Percentiles rank a stretch among this genome's conserved stretches.
phyloP scores from a whole-genome alignment of 164 flowering plant genomes.

The Vitis rupestris region DNA sequence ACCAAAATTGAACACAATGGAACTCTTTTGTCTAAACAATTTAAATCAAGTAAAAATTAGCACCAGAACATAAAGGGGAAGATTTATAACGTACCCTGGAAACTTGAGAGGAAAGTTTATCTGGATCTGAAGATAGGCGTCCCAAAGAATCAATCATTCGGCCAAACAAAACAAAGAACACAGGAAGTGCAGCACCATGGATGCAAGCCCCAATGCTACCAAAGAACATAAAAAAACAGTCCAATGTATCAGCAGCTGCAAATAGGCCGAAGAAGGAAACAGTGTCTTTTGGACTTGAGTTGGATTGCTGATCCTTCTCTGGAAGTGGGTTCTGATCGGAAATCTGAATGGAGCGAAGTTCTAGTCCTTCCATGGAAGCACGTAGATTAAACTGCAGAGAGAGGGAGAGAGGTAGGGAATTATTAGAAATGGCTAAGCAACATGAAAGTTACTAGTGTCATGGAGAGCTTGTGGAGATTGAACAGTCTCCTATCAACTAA shows the following conservation, averaged over 20 bases:
- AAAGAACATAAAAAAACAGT: slow-evolving; percentile 57
- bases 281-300: slow-evolving; percentile 6
- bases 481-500: slow-evolving; percentile 11
- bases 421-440: neutral
- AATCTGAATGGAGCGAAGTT: slow-evolving; percentile 20
- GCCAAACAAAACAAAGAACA: slow-evolving; percentile 69
- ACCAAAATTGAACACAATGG: no score
- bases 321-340: slow-evolving; percentile 8
- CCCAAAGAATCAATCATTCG: slow-evolving; percentile 67
- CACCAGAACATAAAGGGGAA: no score
- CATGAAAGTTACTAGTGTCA: neutral
- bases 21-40: neutral
- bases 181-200: slow-evolving; percentile 73
- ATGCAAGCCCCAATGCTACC: slow-evolving; percentile 62
- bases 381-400: neutral
- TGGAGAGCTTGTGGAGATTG: neutral
- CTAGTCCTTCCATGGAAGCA: slow-evolving; percentile 35
- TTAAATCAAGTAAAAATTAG: no score
- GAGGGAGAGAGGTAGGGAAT: neutral
- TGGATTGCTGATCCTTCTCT: slow-evolving; percentile 12
- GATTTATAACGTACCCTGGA: slow-evolving; percentile 43
- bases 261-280: slow-evolving; percentile 52
- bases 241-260: slow-evolving; percentile 54
- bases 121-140: slow-evolving; percentile 36
- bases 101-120: slow-evolving; percentile 38